A percentile compares a stretch with the other conserved stretches of the same genome.
phyloP scores from a whole-genome alignment of 306 rosid genomes.

The Parietaria judaica region DNA sequence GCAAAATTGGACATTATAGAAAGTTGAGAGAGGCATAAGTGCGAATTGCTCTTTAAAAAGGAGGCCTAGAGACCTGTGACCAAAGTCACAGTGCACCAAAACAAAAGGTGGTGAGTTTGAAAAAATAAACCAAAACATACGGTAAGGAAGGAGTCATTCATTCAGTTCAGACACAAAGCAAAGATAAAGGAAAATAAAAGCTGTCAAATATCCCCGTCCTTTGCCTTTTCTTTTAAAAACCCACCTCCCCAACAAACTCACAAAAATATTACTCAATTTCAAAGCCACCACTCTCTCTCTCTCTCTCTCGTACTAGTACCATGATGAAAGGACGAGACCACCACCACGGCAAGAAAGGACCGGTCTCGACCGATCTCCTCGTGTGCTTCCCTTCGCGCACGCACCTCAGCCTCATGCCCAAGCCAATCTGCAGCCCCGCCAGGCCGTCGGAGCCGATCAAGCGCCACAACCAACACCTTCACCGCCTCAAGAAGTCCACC shows the following conservation, averaged over 20 bases:
- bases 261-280: not conserved
- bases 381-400: conserved; percentile 90
- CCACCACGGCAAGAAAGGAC: conserved; percentile 31
- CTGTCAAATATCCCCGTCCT: conserved; percentile 32
- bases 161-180: not conserved
- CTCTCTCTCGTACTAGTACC: conserved; percentile 14
- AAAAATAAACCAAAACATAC: conserved; percentile 22
- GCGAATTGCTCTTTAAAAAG: not conserved
- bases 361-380: conserved; percentile 57
- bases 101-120: conserved; percentile 37
- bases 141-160: conserved; percentile 23
- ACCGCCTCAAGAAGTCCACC: conserved; percentile 34
- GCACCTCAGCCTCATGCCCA: conserved; percentile 60
- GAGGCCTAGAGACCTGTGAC: conserved; percentile 32
- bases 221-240: conserved; percentile 38
- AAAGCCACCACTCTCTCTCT: not conserved
- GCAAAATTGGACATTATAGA: too few species aligned
- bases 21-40: too few species aligned
- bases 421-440: conserved; percentile 82
- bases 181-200: conserved; percentile 24
- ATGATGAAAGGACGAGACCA: conserved; percentile 43
- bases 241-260: conserved; percentile 18
- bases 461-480: conserved; percentile 24
- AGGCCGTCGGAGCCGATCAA: conserved; percentile 45
- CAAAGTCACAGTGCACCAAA: conserved; percentile 28